Conservation (phyloP, 1,284 basidiomycete genomes). For the Irpex sp. region DNA sequence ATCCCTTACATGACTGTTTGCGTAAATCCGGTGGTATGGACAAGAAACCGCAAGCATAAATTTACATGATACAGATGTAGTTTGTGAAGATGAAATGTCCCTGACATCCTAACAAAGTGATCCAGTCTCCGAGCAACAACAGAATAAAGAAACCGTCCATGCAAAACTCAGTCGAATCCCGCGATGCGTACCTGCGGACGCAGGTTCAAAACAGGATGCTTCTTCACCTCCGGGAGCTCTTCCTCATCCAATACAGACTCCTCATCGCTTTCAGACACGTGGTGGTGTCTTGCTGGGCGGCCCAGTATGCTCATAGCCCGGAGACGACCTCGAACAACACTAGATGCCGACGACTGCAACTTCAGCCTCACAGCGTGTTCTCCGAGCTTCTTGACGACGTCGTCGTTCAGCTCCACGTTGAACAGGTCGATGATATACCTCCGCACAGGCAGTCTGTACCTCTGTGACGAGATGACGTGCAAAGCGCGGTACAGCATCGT, state of each 20-base stretch:
- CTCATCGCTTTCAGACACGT: conserved; percentile 57
- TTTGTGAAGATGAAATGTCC: neutral
- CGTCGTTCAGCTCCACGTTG: conserved; percentile 69
- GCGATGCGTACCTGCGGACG: conserved; percentile 57
- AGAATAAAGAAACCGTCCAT: neutral
- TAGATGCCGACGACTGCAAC: conserved; percentile 14
- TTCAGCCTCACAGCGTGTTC: conserved; percentile 48
- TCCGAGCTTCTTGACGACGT: conserved; percentile 49
- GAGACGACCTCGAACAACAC: conserved; percentile 3
- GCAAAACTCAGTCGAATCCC: conserved; percentile 40
- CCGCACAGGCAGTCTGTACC: conserved; percentile 87
- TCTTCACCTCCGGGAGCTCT: conserved; percentile 36
- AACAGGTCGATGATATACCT: conserved; percentile 93
- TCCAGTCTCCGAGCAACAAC: no score
- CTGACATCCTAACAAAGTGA: neutral
- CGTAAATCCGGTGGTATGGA: neutral
- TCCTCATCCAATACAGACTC: conserved; percentile 53
- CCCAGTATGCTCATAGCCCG: conserved; percentile 59
- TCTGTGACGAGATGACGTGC: conserved; percentile 82
- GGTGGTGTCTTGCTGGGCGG: conserved; percentile 31
- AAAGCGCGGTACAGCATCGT: conserved; percentile 81
- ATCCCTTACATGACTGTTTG: no score
- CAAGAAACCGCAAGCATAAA: neutral
- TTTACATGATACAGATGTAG: neutral
- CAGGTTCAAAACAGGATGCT: conserved; percentile 50